A percentile compares a stretch with the other conserved stretches of the same genome.
Evolutionary conservation across 306 rosid species (phyloP).

Genomic region (Cucumis cinereus): DNA sequence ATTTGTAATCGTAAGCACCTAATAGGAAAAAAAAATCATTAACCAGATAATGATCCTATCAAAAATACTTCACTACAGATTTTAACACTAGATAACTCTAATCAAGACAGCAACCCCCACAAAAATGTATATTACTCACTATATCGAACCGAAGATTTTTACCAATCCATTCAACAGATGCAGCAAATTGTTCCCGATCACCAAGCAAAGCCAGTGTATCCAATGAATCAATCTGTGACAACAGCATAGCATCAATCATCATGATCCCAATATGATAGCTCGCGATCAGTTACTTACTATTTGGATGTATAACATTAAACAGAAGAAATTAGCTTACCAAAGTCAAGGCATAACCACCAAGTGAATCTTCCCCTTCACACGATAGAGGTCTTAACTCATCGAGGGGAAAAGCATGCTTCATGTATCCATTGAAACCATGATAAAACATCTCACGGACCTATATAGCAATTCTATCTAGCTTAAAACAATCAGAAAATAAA

Average conservation of each 20-base stretch:
- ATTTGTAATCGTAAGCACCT: background rate
- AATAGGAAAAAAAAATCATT: background rate
- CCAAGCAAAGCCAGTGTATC: slow-evolving; percentile 90
- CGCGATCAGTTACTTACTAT: background rate
- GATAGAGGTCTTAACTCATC: slow-evolving; percentile 81
- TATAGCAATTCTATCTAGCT: background rate
- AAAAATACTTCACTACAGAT: background rate
- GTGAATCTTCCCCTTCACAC: slow-evolving; percentile 73
- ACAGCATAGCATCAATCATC: background rate
- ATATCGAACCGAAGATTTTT: slow-evolving; percentile 86
- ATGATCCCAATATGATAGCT: background rate
- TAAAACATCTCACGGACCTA: slow-evolving; percentile 83
- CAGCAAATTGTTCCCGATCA: slow-evolving; percentile 46
- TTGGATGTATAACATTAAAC: background rate
- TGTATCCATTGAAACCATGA: slow-evolving; percentile 91
- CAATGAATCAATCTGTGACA: slow-evolving; percentile 68
- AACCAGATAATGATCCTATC: background rate
- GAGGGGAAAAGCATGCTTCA: slow-evolving; percentile 84
- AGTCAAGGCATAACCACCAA: slow-evolving; percentile 92
- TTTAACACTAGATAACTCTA: background rate
- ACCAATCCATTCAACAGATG: slow-evolving; percentile 97
- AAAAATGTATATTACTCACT: slow-evolving; percentile 44
- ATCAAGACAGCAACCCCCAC: background rate
- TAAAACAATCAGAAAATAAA: background rate
- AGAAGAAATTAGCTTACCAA: slow-evolving; percentile 30